Conservation (phyloP, 2,329 filamentous ascomycete genomes). For the Aspergillus glaucus region DNA sequence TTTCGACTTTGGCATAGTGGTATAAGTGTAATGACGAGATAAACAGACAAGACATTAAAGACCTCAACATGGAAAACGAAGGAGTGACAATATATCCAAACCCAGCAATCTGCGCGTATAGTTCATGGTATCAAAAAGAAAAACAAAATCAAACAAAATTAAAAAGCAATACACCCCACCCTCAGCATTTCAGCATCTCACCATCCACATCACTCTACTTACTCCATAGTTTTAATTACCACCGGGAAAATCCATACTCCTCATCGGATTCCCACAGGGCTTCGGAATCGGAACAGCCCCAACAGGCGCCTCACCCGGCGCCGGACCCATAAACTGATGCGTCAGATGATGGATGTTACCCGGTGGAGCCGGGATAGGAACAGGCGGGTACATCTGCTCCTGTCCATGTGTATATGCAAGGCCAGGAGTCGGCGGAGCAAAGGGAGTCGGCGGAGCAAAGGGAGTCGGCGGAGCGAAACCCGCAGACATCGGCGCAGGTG, state of each 20-base stretch:
- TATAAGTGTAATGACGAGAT: too few species aligned
- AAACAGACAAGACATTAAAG: too few species aligned
- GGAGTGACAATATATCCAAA: too few species aligned
- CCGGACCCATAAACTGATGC: conserved; percentile 61
- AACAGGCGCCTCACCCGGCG: conserved; percentile 77
- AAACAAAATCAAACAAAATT: too few species aligned
- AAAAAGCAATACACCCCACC: too few species aligned
- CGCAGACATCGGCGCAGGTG: conserved; percentile 25
- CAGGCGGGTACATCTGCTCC: not conserved
- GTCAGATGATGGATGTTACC: conserved; percentile 19
- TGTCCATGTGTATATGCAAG: not conserved
- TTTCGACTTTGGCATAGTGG: too few species aligned
- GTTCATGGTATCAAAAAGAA: too few species aligned
- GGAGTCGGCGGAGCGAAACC: too few species aligned
- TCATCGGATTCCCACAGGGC: conserved; percentile 58
- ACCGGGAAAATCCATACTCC: conserved; percentile 23
- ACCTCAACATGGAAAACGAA: too few species aligned
- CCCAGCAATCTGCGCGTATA: too few species aligned
- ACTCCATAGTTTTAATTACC: not conserved
- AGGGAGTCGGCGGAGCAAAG: too few species aligned
- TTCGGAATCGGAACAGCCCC: conserved; percentile 83
- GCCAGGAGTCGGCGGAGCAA: not conserved
- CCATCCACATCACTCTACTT: not conserved
- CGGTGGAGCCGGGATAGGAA: conserved; percentile 18
- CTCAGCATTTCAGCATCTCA: too few species aligned